Evolutionary conservation across 2,329 filamentous ascomycete genomes (phyloP).

Genomic region (Phialocephala subalpina): DNA sequence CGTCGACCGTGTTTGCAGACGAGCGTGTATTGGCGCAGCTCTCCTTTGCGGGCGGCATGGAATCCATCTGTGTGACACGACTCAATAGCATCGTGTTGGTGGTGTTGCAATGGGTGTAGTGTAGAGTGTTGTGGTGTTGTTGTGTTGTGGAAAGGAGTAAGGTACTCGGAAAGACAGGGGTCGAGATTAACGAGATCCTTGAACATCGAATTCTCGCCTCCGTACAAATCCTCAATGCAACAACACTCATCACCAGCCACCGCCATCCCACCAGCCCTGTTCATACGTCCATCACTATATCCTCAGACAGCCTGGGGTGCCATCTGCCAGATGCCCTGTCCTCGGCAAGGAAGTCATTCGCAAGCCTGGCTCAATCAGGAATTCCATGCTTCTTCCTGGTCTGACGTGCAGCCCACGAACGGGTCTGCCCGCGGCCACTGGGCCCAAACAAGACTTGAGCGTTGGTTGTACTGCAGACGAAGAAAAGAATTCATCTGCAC

Average conservation of each 20-base stretch:
- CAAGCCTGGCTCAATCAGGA: constrained; percentile 20
- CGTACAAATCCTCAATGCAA: background rate
- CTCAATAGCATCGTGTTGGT: background rate
- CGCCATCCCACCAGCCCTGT: background rate
- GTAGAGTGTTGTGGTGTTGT: background rate
- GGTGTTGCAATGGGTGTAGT: background rate
- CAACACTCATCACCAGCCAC: background rate
- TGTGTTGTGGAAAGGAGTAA: background rate
- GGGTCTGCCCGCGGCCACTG: constrained; percentile 9
- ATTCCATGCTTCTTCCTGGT: constrained; percentile 21
- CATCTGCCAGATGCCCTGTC: background rate
- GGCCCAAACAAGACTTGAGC: background rate
- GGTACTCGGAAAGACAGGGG: background rate
- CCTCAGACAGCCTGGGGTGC: background rate
- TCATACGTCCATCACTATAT: background rate
- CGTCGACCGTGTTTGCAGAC: background rate
- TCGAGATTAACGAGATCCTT: background rate
- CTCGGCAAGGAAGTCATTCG: constrained; percentile 4
- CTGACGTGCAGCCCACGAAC: constrained; percentile 15
- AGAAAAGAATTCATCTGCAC: background rate
- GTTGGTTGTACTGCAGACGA: background rate
- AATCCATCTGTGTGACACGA: background rate
- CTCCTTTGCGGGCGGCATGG: background rate
- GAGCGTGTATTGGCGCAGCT: constrained; percentile 6
- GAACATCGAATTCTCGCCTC: background rate